Percentiles rank a stretch among this genome's conserved stretches.
Conservation (phyloP, 140 eudicot genomes). For the Ambrosia hybrid region DNA sequence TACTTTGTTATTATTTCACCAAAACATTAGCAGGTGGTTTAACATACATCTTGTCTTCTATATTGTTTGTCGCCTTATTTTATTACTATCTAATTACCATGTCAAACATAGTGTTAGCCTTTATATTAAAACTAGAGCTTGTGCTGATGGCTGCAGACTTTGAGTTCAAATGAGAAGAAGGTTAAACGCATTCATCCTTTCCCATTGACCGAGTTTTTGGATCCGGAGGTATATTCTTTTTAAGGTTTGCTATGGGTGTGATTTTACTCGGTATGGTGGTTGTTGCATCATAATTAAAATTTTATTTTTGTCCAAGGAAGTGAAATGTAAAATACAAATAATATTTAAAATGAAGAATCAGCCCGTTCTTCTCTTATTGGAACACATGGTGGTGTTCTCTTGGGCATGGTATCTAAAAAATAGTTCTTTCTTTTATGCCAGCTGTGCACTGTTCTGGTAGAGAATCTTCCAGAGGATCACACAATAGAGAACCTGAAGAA, state of each 20-base stretch:
- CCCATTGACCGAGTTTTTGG: conserved; percentile 51
- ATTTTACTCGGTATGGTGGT: background rate
- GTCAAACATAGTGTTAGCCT: background rate
- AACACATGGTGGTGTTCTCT: conserved; percentile 11
- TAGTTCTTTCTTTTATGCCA: conserved; percentile 16
- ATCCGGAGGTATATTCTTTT: conserved; percentile 63
- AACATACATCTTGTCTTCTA: background rate
- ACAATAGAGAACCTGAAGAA: conserved; percentile 66
- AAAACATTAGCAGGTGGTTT: background rate
- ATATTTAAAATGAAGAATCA: background rate
- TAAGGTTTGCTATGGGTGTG: conserved; percentile 1
- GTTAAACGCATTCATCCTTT: conserved; percentile 88
- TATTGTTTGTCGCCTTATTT: background rate
- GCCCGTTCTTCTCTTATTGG: background rate
- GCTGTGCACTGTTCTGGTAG: conserved; percentile 89
- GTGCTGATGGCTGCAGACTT: conserved; percentile 52
- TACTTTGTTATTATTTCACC: background rate
- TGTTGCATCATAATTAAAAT: background rate
- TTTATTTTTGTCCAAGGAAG: background rate
- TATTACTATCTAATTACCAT: background rate
- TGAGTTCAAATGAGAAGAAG: conserved; percentile 74
- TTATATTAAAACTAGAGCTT: conserved; percentile 7
- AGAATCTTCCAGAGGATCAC: conserved; percentile 91
- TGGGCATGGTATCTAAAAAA: conserved; percentile 11
- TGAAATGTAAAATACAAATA: background rate